Evolutionary conservation across 2,329 filamentous ascomycete genomes (phyloP).

Genomic region (Chalaropsis thielavioides): DNA sequence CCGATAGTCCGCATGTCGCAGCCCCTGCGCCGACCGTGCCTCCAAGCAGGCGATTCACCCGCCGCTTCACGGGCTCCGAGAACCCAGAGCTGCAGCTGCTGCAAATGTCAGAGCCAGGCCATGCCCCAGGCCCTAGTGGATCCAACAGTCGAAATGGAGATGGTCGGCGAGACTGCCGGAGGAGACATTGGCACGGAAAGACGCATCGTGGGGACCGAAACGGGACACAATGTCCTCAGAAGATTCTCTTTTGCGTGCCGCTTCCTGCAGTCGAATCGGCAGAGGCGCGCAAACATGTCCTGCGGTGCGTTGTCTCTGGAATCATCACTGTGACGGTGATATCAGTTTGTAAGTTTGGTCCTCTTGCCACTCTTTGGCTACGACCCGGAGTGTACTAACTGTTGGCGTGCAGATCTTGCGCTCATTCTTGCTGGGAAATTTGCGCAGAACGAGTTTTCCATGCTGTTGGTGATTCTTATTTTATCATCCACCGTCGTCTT

Average conservation of each 20-base stretch:
- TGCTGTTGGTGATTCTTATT: slow-evolving; percentile 66
- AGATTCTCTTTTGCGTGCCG: slow-evolving; percentile 33
- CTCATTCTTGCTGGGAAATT: slow-evolving; percentile 52
- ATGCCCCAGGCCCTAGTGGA: neutral
- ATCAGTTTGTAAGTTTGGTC: slow-evolving; percentile 45
- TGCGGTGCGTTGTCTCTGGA: slow-evolving; percentile 52
- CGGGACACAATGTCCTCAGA: neutral
- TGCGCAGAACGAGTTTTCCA: slow-evolving; percentile 56
- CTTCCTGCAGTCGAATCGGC: slow-evolving; percentile 40
- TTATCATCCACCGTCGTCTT: slow-evolving; percentile 64
- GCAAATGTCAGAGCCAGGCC: slow-evolving; percentile 19
- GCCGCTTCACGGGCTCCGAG: slow-evolving; percentile 29
- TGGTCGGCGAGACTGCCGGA: neutral
- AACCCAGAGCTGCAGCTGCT: slow-evolving; percentile 36
- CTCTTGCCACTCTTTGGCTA: neutral
- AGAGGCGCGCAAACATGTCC: slow-evolving; percentile 39
- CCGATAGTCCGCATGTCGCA: neutral
- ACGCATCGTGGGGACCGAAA: neutral
- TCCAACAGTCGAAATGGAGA: neutral
- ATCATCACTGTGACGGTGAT: slow-evolving; percentile 44
- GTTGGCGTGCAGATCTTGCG: slow-evolving; percentile 46
- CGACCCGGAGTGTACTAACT: neutral
- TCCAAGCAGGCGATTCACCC: slow-evolving; percentile 2
- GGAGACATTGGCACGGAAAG: neutral
- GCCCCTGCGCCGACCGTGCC: slow-evolving; percentile 6